These are phyloP conservation scores for Ophiostoma tasmaniense DNA, from an alignment of 2,329 filamentous ascomycete species.

Conservation along the genomic window DNA sequence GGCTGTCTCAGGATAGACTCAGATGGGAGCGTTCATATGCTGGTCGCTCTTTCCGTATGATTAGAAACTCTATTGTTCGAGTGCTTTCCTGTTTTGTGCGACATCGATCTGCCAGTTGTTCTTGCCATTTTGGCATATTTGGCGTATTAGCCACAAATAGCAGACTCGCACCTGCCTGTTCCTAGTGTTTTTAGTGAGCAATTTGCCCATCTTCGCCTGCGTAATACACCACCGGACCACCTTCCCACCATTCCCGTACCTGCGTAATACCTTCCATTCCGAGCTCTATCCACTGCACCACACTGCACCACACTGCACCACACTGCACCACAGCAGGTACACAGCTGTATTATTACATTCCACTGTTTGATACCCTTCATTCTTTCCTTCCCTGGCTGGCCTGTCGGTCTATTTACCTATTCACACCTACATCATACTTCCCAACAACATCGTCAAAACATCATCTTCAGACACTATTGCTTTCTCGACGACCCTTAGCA, in stretches of 20 bases:
- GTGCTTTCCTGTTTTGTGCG: neutral
- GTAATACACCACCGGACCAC: neutral
- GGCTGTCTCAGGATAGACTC: neutral
- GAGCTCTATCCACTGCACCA: constrained; percentile 5
- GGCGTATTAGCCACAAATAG: constrained; percentile 3
- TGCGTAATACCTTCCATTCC: constrained; percentile 13
- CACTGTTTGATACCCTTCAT: constrained; percentile 6
- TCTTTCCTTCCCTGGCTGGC: neutral
- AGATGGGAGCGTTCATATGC: neutral
- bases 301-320: neutral
- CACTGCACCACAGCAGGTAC: neutral
- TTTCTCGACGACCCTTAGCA: neutral
- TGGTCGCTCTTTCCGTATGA: neutral
- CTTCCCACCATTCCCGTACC: neutral
- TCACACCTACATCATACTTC: neutral
- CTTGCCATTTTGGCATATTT: constrained; percentile 5
- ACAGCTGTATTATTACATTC: constrained; percentile 9
- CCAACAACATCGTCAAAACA: constrained; percentile 3
- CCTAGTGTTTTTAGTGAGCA: neutral
- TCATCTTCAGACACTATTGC: neutral
- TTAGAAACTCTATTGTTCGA: neutral
- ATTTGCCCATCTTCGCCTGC: constrained; percentile 7
- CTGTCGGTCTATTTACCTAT: constrained; percentile 4
- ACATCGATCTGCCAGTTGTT: neutral
- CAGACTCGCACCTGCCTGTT: constrained; percentile 6